phyloP scores from a whole-genome alignment of 306 rosid genomes.

The Glycyrrhiza uralensis region DNA sequence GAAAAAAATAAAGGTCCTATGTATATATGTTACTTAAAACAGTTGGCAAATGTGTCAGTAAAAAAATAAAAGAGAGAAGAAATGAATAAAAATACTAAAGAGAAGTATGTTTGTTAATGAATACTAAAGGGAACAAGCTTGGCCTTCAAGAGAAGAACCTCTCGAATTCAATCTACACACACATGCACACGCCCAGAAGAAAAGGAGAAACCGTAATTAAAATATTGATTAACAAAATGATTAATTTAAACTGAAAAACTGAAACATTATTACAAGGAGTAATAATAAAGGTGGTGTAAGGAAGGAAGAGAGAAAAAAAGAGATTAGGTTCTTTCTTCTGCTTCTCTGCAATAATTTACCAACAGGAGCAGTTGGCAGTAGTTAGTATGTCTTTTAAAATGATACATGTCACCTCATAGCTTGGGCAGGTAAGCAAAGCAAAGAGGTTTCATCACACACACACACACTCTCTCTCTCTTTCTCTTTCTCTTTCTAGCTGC shows the following conservation, averaged over 20 bases:
- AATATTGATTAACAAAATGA: not conserved
- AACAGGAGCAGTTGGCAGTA: constrained; percentile 92
- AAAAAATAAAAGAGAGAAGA: constrained; percentile 26
- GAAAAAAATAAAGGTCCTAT: constrained; percentile 39
- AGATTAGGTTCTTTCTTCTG: constrained; percentile 57
- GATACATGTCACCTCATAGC: constrained; percentile 63
- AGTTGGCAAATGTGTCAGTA: constrained; percentile 97
- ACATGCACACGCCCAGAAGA: constrained; percentile 20
- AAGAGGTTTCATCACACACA: not conserved
- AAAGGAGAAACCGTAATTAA: not conserved
- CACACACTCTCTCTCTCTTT: not conserved
- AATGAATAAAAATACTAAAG: constrained; percentile 33
- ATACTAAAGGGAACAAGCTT: constrained; percentile 67
- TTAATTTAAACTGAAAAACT: constrained; percentile 15
- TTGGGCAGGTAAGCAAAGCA: constrained; percentile 56
- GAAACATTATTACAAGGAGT: constrained; percentile 27
- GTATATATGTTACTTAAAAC: constrained; percentile 62
- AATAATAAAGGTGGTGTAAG: constrained; percentile 32
- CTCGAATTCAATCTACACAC: constrained; percentile 39
- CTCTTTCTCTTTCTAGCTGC: constrained; percentile 42
- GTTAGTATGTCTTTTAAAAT: constrained; percentile 76
- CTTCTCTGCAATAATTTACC: constrained; percentile 63
- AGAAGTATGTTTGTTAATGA: constrained; percentile 50
- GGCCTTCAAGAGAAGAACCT: constrained; percentile 91
- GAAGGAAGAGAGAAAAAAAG: constrained; percentile 18